Evolutionary conservation across 1,284 basidiomycete genomes (phyloP).

Genomic region (Malassezia yamatoensis): DNA sequence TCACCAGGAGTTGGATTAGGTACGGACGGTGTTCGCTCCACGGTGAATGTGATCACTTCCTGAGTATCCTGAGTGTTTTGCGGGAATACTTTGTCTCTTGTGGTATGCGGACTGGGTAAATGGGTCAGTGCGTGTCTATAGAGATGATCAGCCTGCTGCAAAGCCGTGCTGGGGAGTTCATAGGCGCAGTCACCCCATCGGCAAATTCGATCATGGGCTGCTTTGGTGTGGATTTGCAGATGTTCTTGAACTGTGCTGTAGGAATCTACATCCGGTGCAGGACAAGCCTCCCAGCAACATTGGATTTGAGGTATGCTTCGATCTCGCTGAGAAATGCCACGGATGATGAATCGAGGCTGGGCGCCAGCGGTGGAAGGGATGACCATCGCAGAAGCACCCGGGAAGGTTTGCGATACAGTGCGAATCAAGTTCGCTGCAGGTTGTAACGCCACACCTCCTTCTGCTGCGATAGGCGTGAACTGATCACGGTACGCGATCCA

Average conservation of each 20-base stretch:
- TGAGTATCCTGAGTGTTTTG: constrained; percentile 37
- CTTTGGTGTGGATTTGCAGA: constrained; percentile 23
- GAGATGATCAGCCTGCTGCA: constrained; percentile 8
- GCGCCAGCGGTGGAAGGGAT: constrained; percentile 57
- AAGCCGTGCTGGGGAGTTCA: neutral
- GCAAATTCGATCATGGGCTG: constrained; percentile 26
- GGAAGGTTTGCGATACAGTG: constrained; percentile 66
- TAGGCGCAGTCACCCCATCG: constrained; percentile 30
- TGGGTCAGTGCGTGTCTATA: constrained; percentile 10
- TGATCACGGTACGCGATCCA: constrained; percentile 74
- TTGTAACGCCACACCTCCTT: constrained; percentile 58
- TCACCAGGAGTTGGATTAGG: constrained; percentile 20
- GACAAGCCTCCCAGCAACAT: constrained; percentile 35
- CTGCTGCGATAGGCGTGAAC: constrained; percentile 30
- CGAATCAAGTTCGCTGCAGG: constrained; percentile 79
- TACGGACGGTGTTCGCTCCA: constrained; percentile 37
- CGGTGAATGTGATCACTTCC: constrained; percentile 30
- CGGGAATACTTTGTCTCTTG: constrained; percentile 15
- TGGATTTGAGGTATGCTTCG: constrained; percentile 19
- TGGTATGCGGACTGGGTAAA: constrained; percentile 2
- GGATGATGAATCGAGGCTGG: constrained; percentile 61
- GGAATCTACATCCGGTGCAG: constrained; percentile 20
- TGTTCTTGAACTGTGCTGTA: constrained; percentile 24
- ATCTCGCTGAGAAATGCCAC: constrained; percentile 55
- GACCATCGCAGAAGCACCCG: constrained; percentile 71